Base-by-base conservation (phyloP, 305 asterid species). In the Fraxinus angustifolia region DNA sequence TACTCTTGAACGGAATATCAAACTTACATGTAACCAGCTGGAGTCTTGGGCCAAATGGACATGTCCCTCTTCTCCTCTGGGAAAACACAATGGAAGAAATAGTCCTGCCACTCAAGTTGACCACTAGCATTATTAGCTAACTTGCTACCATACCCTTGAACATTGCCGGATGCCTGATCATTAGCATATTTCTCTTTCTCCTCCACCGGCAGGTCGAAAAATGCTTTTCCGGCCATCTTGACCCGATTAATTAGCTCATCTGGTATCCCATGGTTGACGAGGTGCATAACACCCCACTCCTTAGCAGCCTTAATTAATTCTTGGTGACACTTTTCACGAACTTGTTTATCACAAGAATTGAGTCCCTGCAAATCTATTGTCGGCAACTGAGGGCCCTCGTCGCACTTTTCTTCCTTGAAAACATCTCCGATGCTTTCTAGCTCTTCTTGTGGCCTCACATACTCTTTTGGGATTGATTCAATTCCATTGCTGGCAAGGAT, bases 201-300 rank as follows among this genome's bases (percentile, higher is more conserved):
- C 89, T 88, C 97, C 45, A 91, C 80, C 0, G 98, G 91, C 33
- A 82, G 84, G 68, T 82, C 87, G 78, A 94, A 94, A 73, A 94
- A 94, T 3, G 75, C 88, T 80, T 76, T 48, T 12, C 97, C 98
- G 0, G 97, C 89, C 0, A 12, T 45, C 91, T 86, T 88, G 2
- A 92, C 93, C 0, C 95, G 90, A 1, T 78, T 4, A 0, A 86
- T 84, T 23, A 94, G 21, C 76, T 87, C 92, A 30, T 87, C 87
- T 0, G 90, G 36, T 8, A 92, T 86, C 0, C 98, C 98, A 75
- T 93, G 98, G 88, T 92, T 93, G 78, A 91, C 77, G 10, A 95
- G 84, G 84, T 95, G 95, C 97, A 95, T 93, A n/a, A 95, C 98
- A 8, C 98, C 97, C 98, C 98, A 95, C 8, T 94, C 94, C 83